Evolutionary conservation across 2,329 filamentous ascomycete species (phyloP), one percentile per base, ranked within the genome.

Genomic region (Fusarium lyarnte): DNA sequence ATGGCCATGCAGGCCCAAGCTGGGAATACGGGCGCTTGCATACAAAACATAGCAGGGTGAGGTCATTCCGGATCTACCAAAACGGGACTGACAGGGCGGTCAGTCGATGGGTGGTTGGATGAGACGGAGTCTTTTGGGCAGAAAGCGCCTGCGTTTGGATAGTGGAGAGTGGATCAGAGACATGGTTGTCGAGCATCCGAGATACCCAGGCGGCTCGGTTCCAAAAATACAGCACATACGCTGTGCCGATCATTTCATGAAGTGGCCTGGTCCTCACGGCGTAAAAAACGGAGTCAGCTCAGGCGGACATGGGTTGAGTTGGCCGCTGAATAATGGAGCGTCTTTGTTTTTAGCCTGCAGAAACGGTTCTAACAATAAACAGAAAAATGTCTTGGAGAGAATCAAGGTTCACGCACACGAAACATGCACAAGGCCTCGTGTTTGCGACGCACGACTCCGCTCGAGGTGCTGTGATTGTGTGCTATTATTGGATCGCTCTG

Each of bases 21-120:
- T 29, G 64, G 46, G 29, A 69, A 69, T 69, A 69, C 66, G 66
- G 66, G 66, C 66, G 64, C 66, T 69, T 69, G 66, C 66, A 69
- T 69, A 38, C 27, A 63, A 31, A 55, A 69, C 29, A 69, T 63
- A 39, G 66, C 57, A 57, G 64, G 66, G 64, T 69, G 66, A 69
- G 57, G 66, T 69, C 66, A 63, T 69, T n/a, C 17, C 45, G 47
- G 45, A 42, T 51, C 35, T 66, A 3, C 54, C 65, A 9, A 57
- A 69, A 49, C 5, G 38, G 49, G 57, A 63, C 6, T 52, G 64
- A 57, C 43, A 69, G 64, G 64, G 64, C 64, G 66, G 66, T 69
- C 64, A 69, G 65, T 69, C 21, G 17, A 33, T 29, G 31, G 23
- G 59, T 58, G 64, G 64, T 57, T 63, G 66, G 66, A 69, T 52